A percentile compares a stretch with the other conserved stretches of the same genome.
These are phyloP conservation scores for Phytophthora chlamydospora DNA, from an alignment of 352 stramenopile genomes.

Conservation along the genomic window DNA sequence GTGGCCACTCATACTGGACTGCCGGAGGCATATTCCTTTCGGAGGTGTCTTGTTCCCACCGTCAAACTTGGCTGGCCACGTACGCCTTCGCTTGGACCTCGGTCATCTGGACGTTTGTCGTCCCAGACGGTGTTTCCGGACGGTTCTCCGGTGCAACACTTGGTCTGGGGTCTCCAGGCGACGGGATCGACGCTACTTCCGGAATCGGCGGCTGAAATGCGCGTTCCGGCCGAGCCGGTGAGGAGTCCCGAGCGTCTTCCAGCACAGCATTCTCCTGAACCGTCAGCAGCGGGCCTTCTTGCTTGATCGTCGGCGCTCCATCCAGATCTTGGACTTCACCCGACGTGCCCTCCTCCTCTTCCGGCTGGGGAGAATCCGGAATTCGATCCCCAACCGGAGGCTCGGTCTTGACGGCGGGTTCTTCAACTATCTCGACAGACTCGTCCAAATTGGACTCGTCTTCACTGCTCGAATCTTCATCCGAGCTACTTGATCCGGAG, in stretches of 20 bases:
- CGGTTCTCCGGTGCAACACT: no score
- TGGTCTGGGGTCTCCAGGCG: no score
- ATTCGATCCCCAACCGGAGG: neutral
- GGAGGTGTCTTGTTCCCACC: neutral
- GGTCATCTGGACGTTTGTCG: neutral
- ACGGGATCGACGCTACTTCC: no score
- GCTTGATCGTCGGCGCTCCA: no score
- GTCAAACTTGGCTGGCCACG: neutral
- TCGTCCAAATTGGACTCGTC: neutral
- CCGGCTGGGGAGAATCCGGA: neutral
- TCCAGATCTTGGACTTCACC: no score
- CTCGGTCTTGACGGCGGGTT: neutral
- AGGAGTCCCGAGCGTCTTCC: no score
- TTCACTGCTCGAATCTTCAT: neutral
- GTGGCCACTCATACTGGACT: neutral
- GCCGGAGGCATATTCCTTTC: neutral
- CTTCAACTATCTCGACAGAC: neutral
- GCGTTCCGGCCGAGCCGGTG: no score
- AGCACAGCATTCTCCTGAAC: no score
- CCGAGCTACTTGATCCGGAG: neutral
- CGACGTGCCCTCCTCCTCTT: neutral
- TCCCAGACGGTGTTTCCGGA: no score
- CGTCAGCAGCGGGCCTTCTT: no score
- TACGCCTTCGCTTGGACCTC: neutral
- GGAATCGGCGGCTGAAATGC: no score